Conservation (phyloP, 345 rosid species). For the Salix dunnii region DNA sequence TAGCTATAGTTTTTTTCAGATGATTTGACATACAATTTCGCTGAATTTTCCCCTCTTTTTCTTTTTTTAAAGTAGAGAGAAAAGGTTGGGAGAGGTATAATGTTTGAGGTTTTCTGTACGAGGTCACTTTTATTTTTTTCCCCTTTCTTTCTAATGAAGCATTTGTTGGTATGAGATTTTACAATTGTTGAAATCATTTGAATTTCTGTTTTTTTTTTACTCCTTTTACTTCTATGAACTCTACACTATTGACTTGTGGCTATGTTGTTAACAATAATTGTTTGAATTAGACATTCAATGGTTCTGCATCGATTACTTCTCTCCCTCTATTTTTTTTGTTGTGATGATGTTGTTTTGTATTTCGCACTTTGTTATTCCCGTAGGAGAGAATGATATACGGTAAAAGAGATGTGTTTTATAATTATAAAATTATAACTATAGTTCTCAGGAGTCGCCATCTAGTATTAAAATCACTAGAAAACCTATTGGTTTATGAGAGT, state of each 20-base stretch:
- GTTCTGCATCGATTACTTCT: neutral
- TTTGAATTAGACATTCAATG: neutral
- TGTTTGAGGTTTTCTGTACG: constrained; percentile 30
- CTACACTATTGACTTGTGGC: neutral
- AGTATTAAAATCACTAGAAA: no score
- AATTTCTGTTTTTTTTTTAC: neutral
- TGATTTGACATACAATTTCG: constrained; percentile 31
- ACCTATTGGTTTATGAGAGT: no score
- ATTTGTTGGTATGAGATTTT: constrained; percentile 18
- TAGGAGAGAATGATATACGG: accelerated
- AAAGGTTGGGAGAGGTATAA: constrained; percentile 31
- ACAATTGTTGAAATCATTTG: neutral
- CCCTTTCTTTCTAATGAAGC: constrained; percentile 17
- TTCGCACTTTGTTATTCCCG: no score
- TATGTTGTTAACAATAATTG: neutral
- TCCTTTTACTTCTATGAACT: neutral
- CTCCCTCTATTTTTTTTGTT: neutral
- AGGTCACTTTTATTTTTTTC: constrained; percentile 12
- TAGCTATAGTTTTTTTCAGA: constrained; percentile 24
- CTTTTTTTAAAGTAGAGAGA: constrained; percentile 18
- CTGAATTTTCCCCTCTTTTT: constrained; percentile 6
- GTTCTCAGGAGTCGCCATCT: no score
- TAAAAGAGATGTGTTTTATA: no score
- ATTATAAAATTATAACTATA: no score
- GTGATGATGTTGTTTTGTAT: no score